phyloP scores from a whole-genome alignment of 140 eudicot genomes.

The Anethum foeniculum region DNA sequence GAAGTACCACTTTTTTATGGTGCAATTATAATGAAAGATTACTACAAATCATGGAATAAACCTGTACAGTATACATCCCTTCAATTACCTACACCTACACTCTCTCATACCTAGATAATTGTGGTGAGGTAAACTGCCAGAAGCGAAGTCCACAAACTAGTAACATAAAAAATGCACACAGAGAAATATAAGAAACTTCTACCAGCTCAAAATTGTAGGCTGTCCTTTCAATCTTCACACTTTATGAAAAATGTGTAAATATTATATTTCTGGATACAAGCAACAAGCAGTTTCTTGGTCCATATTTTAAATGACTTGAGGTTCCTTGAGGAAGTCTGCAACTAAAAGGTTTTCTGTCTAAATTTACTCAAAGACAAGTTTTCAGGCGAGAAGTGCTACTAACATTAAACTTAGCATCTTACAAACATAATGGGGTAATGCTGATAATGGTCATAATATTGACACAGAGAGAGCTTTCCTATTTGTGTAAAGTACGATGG shows the following conservation, averaged over 20 bases:
- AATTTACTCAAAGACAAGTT: not conserved
- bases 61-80: not conserved
- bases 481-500: not conserved
- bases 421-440: not conserved
- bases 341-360: not conserved
- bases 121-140: not conserved
- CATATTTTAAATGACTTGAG: not conserved
- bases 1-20: not conserved
- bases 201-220: slow-evolving; percentile 1
- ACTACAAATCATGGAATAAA: not conserved
- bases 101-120: not conserved
- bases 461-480: not conserved
- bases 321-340: not conserved
- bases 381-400: not conserved
- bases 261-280: not conserved
- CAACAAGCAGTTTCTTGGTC: not conserved
- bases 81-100: not conserved
- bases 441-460: not conserved
- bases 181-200: not conserved
- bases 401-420: not conserved
- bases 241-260: not conserved
- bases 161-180: not conserved
- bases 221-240: not conserved
- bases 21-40: not conserved
- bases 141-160: not conserved